These are phyloP conservation scores for Rhododendron williamsianum DNA, from an alignment of 148 eudicot genomes.

Conservation along the genomic window DNA sequence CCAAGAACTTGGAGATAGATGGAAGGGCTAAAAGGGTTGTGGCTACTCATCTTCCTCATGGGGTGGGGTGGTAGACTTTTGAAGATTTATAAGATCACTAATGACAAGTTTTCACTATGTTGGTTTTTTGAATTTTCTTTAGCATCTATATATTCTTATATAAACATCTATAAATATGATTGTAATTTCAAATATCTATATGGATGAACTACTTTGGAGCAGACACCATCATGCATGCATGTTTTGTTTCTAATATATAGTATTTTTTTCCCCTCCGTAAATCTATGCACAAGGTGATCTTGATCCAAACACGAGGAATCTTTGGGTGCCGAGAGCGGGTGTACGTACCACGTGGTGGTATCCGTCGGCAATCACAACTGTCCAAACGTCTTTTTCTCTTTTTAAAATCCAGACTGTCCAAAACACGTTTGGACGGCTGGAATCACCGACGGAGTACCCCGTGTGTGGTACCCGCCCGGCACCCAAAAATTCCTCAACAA, in stretches of 20 bases:
- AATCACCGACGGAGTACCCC: no score
- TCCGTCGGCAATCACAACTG: no score
- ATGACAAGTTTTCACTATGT: not conserved
- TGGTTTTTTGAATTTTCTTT: not conserved
- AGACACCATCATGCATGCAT: not conserved
- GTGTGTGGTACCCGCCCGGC: no score
- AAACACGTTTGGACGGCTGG: no score
- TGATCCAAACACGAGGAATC: not conserved
- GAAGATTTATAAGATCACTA: not conserved
- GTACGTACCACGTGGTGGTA: no score
- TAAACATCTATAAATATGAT: not conserved
- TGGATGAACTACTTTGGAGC: not conserved
- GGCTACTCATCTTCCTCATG: constrained; percentile 15
- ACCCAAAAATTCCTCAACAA: no score
- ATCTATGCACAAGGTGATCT: not conserved
- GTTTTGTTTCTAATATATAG: not conserved
- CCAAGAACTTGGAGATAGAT: constrained; percentile 3
- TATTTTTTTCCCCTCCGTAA: not conserved
- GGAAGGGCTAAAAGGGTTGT: constrained; percentile 10
- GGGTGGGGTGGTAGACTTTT: constrained; percentile 10
- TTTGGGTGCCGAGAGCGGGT: no score
- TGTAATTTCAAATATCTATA: not conserved
- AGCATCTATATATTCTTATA: not conserved
- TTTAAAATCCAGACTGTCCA: no score
- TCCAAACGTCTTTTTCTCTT: no score